Conservation (phyloP, 2,329 filamentous ascomycete genomes). For the Fusarium sp. region DNA sequence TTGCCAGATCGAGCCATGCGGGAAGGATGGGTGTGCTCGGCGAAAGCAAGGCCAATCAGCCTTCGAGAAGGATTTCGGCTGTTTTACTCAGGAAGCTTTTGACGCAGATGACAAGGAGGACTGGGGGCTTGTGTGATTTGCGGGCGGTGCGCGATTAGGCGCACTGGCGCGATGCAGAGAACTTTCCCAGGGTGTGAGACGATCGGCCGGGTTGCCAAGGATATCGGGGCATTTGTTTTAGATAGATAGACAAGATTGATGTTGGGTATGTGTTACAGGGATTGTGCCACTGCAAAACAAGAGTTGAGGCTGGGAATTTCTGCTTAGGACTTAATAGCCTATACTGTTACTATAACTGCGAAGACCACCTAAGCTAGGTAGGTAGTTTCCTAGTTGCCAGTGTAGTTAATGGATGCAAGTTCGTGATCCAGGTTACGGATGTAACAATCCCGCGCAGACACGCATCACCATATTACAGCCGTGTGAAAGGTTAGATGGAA, state of each 20-base stretch:
- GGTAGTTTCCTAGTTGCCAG: neutral
- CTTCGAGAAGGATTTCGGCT: slow-evolving; percentile 18
- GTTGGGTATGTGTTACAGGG: neutral
- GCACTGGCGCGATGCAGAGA: slow-evolving; percentile 41
- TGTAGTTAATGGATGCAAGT: neutral
- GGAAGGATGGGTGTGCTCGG: slow-evolving; percentile 11
- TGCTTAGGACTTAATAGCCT: neutral
- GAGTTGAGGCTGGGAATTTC: neutral
- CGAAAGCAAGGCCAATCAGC: slow-evolving; percentile 24
- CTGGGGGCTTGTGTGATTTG: slow-evolving; percentile 36
- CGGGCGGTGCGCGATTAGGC: slow-evolving; percentile 41
- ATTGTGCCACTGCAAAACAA: neutral
- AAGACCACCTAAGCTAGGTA: neutral
- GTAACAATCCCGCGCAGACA: slow-evolving; percentile 10
- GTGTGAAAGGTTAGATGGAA: neutral
- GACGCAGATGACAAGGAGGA: slow-evolving; percentile 29
- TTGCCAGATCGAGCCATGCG: slow-evolving; percentile 30
- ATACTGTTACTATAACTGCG: neutral
- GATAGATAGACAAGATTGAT: neutral
- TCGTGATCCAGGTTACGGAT: slow-evolving; percentile 12
- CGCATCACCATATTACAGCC: slow-evolving; percentile 6
- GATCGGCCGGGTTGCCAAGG: slow-evolving; percentile 20
- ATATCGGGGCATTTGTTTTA: slow-evolving; percentile 8
- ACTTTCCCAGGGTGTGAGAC: slow-evolving; percentile 25
- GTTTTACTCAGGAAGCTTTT: slow-evolving; percentile 16